Conservation (phyloP, 2,329 filamentous ascomycete genomes). For the Sporothrix mexicana region DNA sequence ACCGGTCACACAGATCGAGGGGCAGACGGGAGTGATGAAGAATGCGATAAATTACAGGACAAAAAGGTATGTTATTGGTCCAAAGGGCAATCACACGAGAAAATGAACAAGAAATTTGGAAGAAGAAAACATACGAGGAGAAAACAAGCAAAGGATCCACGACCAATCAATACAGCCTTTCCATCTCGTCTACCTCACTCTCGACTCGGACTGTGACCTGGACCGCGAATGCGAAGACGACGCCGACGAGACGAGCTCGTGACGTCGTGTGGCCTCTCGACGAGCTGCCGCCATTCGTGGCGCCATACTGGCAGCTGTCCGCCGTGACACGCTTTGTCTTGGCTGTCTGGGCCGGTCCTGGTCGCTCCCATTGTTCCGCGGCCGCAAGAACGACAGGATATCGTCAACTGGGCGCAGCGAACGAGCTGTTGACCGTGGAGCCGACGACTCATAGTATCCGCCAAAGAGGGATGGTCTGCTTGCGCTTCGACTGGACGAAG, state of each 20-base stretch:
- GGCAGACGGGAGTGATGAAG: neutral
- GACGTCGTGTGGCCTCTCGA: constrained; percentile 7
- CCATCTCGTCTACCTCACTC: neutral
- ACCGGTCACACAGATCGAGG: constrained; percentile 2
- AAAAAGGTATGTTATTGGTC: neutral
- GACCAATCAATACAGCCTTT: neutral
- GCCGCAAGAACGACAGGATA: constrained; percentile 19
- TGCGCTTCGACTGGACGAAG: no score
- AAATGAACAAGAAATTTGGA: neutral
- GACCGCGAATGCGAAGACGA: neutral
- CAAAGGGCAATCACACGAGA: neutral
- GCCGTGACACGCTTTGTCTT: neutral
- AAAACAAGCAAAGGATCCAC: neutral
- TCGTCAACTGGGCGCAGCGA: constrained; percentile 19
- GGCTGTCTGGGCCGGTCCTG: neutral
- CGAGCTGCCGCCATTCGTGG: constrained; percentile 20
- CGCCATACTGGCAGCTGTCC: constrained; percentile 10
- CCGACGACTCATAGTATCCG: constrained; percentile 8
- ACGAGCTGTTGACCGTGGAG: neutral
- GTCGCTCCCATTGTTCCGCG: neutral
- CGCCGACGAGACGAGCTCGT: neutral
- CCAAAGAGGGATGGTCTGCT: neutral
- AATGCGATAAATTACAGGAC: neutral
- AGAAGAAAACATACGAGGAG: neutral
- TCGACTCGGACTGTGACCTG: neutral